phyloP scores from a whole-genome alignment of 2,329 filamentous ascomycete species.

The Emergomyces orientalis region DNA sequence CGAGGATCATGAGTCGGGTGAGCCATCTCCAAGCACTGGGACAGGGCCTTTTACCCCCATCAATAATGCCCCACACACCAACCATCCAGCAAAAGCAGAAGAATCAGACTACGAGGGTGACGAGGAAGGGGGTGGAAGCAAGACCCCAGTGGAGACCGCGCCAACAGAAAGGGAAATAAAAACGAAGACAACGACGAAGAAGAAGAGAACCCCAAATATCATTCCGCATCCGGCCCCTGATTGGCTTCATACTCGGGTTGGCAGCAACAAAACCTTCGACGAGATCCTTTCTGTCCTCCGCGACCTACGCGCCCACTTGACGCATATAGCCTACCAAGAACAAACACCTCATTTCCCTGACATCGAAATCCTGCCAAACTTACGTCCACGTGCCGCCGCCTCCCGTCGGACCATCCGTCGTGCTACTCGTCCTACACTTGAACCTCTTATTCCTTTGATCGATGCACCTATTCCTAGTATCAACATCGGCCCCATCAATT shows the following conservation, averaged over 20 bases:
- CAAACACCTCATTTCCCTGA: constrained; percentile 28
- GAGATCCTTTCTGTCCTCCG: constrained; percentile 24
- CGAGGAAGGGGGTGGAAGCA: neutral
- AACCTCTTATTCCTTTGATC: neutral
- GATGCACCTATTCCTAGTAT: neutral
- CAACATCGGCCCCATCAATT: too few species aligned
- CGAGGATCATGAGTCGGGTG: neutral
- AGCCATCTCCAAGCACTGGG: neutral
- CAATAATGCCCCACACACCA: neutral
- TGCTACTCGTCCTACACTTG: constrained; percentile 1
- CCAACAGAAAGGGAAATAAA: neutral
- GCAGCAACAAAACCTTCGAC: constrained; percentile 22
- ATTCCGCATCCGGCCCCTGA: constrained; percentile 25
- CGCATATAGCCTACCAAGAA: constrained; percentile 10
- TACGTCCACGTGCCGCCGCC: constrained; percentile 15
- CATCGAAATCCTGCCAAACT: constrained; percentile 33
- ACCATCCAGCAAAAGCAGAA: neutral
- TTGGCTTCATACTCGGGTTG: constrained; percentile 24
- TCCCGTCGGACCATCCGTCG: neutral
- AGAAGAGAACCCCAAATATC: constrained; percentile 21
- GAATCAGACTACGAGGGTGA: neutral
- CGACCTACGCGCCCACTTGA: constrained; percentile 20
- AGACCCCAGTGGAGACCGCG: neutral
- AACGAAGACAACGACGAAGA: neutral
- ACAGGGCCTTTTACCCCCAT: neutral